Base-by-base conservation (phyloP, 2,329 filamentous ascomycete species). In the Biscogniauxia sp. region DNA sequence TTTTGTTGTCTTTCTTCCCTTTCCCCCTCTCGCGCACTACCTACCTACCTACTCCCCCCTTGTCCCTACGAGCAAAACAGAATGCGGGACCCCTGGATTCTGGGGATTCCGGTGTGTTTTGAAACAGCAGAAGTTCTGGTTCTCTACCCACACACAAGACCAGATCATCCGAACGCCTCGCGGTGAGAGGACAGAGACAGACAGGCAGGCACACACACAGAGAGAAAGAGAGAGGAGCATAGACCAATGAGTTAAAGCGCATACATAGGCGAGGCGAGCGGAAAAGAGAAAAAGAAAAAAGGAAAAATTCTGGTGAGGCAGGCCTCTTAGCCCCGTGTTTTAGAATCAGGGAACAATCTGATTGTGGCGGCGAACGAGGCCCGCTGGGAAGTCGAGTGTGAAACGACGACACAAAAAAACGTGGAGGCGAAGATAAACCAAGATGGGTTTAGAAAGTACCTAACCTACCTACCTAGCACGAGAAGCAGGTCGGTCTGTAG, bases 371-470 rank as follows among this genome's bases (percentile, higher is more conserved):
- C 19, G 19, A 20, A 51, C 19, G 19, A 25, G 20, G 50, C n/a
- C 28, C 50, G 50, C 50, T 19, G 11, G 50, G 19, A 5, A 15
- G 1, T 20, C 26, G 41, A 45, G 13, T 25, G 23, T 20, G 45
- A 56, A 64, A 64, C 61, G 55, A 56, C 55, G 28, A 62, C 59
- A 62, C 57, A 60, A 64, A 60, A 64, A 66, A 65, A 66, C 62
- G 60, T 65, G 62, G 64, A 63, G 60, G 60, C 55, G 17, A 45
- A 45, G 58, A 60, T 63, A n/a, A 45, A 17, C 13, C 15, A 45
- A n/a, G 17, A 45, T 17, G 37, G 17, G 17, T 45, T 45, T n/a
- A 13, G 15, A n/a, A 6, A n/a, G n/a, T n/a, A n/a, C n/a, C n/a
- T n/a, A n/a, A n/a, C n/a, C n/a, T n/a, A n/a, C n/a, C n/a, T n/a